Base-by-base conservation (phyloP, 345 rosid species). In the Gynandropsis gynandra region DNA sequence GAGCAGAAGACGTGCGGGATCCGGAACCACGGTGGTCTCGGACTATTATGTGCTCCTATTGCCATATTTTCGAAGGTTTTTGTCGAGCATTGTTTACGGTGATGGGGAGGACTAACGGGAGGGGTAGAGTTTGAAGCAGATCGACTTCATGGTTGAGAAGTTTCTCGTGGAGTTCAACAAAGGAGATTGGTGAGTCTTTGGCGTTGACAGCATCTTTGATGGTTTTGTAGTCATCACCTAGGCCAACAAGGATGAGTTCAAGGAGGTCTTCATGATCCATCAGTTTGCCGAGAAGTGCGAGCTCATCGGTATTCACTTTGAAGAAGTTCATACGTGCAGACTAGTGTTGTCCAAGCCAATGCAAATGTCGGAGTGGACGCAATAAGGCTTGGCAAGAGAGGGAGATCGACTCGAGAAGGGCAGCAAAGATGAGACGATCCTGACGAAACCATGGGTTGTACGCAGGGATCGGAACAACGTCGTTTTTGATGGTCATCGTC, bases 261-360 rank as follows among this genome's bases (percentile, higher is more conserved):
- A 17, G 31, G 12, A 61, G 40, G 4, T 60, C 58, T 4, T 42
- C 17, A 1, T 9, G 16, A 21, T 68, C 42, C 4, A 51, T 6
- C 7, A 29, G 61, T 7, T 42, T 13, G 1, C 49, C 48, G 4
- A 61, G 29, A 0, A 62, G 12, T 4, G 60, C 47, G 5, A 68
- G 21, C 0, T 56, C 51, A 12, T 55, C 19, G 1, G 29, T 33
- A 0, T 14, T 16, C 0, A 42, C 10, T 49, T 61, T 67, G 0
- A 61, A 10, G 0, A 4, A 0, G 0, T 56, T 41, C 1, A 66
- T 48, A 67, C 0, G 63, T 38, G 0, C 4, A 12, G 0, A 36
- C 63, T 0, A 67, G 21, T 1, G 4, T 29, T 0, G 1, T 8
- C 49, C 19, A 40, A 0, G 45, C 56, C 8, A 48, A 40, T 1